Evolutionary conservation across 176 grass and related monocot species (phyloP).

Genomic region (Phoenix dactylifera): DNA sequence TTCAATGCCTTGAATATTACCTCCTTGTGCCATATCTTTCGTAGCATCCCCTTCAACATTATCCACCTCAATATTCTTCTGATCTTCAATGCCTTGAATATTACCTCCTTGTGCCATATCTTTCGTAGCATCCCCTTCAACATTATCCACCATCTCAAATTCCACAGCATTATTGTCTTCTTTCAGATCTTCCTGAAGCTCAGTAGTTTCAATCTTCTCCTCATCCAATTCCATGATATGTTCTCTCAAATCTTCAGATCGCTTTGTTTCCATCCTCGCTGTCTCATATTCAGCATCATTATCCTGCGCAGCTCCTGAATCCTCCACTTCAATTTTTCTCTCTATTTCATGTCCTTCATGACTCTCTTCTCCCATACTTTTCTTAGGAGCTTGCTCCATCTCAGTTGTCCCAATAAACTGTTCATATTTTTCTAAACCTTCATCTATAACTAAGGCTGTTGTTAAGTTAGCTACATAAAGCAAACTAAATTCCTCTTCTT

Average conservation of each 20-base stretch:
- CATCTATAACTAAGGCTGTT: slow-evolving; percentile 27
- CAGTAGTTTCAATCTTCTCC: slow-evolving; percentile 1
- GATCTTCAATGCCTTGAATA: no score
- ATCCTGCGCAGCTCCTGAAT: slow-evolving; percentile 10
- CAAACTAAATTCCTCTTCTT: slow-evolving; percentile 28
- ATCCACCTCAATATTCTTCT: slow-evolving; percentile 4
- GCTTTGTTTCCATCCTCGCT: slow-evolving; percentile 4
- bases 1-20: no score
- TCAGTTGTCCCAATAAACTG: background rate
- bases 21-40: no score
- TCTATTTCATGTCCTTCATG: background rate
- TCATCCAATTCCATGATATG: background rate
- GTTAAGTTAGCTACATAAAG: slow-evolving; percentile 43
- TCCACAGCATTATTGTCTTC: no score
- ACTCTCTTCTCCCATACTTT: background rate
- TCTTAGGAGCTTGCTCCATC: slow-evolving; percentile 8
- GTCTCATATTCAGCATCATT: slow-evolving; percentile 14
- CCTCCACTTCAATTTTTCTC: background rate
- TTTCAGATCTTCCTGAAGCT: background rate
- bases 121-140: no score
- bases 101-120: no score
- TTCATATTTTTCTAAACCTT: slow-evolving; percentile 14
- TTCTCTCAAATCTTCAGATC: slow-evolving; percentile 4
- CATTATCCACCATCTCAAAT: no score
- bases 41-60: no score